These are phyloP conservation scores for Hamigera avellanea DNA, from an alignment of 495 filamentous ascomycete species.

Conservation along the genomic window DNA sequence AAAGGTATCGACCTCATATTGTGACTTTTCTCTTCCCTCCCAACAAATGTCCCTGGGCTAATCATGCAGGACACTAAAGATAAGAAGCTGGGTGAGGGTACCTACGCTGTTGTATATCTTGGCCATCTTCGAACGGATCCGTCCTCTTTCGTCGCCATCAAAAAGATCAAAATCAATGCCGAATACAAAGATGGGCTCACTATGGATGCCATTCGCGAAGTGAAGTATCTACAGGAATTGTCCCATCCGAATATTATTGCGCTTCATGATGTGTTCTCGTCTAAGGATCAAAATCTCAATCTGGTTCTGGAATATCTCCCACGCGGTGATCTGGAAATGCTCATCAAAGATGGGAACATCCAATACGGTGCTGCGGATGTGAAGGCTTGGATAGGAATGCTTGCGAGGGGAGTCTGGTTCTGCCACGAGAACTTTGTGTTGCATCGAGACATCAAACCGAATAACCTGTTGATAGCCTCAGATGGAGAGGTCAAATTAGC, in stretches of 20 bases:
- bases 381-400: slow-evolving; percentile 98
- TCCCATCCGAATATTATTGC: slow-evolving; percentile 91
- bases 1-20: slow-evolving; percentile 49
- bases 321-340: slow-evolving; percentile 79
- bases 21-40: background rate
- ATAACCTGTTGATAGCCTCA: slow-evolving; percentile 89
- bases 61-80: slow-evolving; percentile 38
- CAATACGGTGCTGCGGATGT: slow-evolving; percentile 72
- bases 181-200: slow-evolving; percentile 78
- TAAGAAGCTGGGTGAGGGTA: slow-evolving; percentile 88
- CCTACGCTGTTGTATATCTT: slow-evolving; percentile 90
- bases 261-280: slow-evolving; percentile 81
- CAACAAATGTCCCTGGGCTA: background rate
- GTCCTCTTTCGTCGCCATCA: slow-evolving; percentile 72
- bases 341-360: slow-evolving; percentile 77
- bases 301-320: slow-evolving; percentile 90
- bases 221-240: slow-evolving; percentile 91
- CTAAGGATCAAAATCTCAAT: slow-evolving; percentile 87
- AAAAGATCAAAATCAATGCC: slow-evolving; percentile 92
- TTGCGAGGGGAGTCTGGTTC: slow-evolving; percentile 85
- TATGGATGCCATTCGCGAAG: slow-evolving; percentile 89
- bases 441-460: slow-evolving; percentile 98
- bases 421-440: slow-evolving; percentile 92
- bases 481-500: slow-evolving; percentile 91
- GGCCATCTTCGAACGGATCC: slow-evolving; percentile 65